Conservation (phyloP, 148 eudicot genomes). For the Salicornia ramosissima region DNA sequence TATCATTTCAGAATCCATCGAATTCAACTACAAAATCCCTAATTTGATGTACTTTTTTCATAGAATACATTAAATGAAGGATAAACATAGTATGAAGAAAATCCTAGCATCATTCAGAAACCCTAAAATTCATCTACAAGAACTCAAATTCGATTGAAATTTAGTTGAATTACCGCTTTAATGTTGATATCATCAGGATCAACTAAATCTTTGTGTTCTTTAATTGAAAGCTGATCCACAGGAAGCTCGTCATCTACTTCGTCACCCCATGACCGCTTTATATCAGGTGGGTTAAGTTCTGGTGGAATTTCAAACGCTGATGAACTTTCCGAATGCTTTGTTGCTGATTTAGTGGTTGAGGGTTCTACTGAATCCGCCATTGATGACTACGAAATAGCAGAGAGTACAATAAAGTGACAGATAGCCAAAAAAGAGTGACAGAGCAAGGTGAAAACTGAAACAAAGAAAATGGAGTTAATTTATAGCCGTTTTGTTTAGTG, state of each 20-base stretch:
- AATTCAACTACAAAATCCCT: too few relatives aligned
- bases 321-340: not conserved
- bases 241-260: slow-evolving; percentile 43
- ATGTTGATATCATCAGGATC: slow-evolving; percentile 67
- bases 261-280: slow-evolving; percentile 44
- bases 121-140: slow-evolving; percentile 19
- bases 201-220: slow-evolving; percentile 34
- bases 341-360: not conserved
- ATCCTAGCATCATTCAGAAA: slow-evolving; percentile 21
- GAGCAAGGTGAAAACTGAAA: too few relatives aligned
- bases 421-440: too few relatives aligned
- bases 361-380: slow-evolving; percentile 31
- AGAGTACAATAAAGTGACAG: too few relatives aligned
- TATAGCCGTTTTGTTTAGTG: too few relatives aligned
- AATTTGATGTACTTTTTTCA: too few relatives aligned
- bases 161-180: slow-evolving; percentile 43
- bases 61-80: too few relatives aligned
- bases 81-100: slow-evolving; percentile 11
- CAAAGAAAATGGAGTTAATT: too few relatives aligned
- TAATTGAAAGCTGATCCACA: slow-evolving; percentile 21
- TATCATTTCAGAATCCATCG: too few relatives aligned
- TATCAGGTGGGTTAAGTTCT: slow-evolving; percentile 24
- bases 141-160: not conserved
- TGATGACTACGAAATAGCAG: too few relatives aligned
- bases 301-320: slow-evolving; percentile 11